Evolutionary conservation across 805 yeast genomes (phyloP), one percentile per base, ranked within the genome.

Genomic region (Blastobotrys terrestris): DNA sequence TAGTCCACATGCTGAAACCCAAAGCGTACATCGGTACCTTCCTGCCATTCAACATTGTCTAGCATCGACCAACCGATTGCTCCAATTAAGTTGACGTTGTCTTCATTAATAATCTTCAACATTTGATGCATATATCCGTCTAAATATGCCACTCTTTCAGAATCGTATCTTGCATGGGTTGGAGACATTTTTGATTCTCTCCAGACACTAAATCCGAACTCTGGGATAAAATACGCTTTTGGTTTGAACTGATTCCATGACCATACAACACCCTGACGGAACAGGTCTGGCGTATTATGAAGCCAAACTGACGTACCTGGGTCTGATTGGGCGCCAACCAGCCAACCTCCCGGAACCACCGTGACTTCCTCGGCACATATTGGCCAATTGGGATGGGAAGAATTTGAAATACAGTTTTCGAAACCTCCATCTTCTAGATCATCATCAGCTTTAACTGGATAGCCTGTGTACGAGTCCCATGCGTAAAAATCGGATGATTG

Each of bases 31-130:
- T 22, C 44, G 15, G 35, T 45, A 14, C 62, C 62, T 16, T 49
- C 64, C 26, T 64, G 65, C 60, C 68, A 67, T 55, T 68, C 71
- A 62, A 67, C 63, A 50, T 67, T 64, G 51, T 68, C 72, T 19
- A 65, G 61, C 51, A 64, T 61, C 11, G 66, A 58, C 72, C 71
- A 67, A 3, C 65, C 66, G 46, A 66, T 58, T 14, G 66, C 64
- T 8, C 70, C 70, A 16, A 58, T 52, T 18, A 68, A 58, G 11
- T 63, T 55, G 19, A 67, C 65, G 2, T 54, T 55, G 48, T 66
- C 71, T 26, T 56, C 49, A 22, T 44, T 40, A 6, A 52, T 50
- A 39, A 62, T 47, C 43, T 65, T 59, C 35, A 68, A 53, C 19
- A 63, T 59, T 4, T 61, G 62, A 26, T 63, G 60, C 55, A 67